Evolutionary conservation across 1,284 basidiomycete species (phyloP).

Genomic region (Schizophyllum commune): DNA sequence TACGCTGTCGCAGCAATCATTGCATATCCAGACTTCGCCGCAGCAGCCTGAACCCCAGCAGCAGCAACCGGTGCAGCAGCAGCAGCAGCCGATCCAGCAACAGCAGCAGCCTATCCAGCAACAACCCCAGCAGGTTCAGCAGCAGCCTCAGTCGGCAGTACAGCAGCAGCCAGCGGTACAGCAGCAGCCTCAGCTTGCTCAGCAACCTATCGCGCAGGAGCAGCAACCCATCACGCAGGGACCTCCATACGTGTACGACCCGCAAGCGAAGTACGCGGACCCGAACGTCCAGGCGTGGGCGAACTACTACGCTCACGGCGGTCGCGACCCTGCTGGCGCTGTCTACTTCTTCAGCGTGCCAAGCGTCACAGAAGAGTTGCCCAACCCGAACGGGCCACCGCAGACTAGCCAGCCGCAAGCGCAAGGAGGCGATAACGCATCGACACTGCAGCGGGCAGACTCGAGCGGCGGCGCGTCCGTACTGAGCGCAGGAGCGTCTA

Average conservation of each 20-base stretch:
- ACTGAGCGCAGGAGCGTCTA: not conserved
- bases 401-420: not conserved
- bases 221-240: slow-evolving; percentile 20
- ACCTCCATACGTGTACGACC: slow-evolving; percentile 67
- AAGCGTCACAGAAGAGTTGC: slow-evolving; percentile 43
- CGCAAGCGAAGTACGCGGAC: slow-evolving; percentile 29
- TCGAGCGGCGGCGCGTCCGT: not conserved
- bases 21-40: not conserved
- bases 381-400: not conserved
- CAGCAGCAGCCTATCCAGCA: slow-evolving; percentile 4
- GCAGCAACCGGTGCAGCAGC: slow-evolving; percentile 2
- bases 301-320: slow-evolving; percentile 70
- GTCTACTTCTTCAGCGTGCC: slow-evolving; percentile 73
- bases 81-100: slow-evolving; percentile 4
- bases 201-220: not conserved
- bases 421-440: not conserved
- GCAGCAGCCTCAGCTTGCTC: slow-evolving; percentile 1
- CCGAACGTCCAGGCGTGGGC: slow-evolving; percentile 51
- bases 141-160: not conserved
- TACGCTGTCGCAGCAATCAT: not conserved
- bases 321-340: slow-evolving; percentile 57
- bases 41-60: slow-evolving; percentile 1
- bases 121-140: not conserved
- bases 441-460: not conserved
- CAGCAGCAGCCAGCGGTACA: slow-evolving; percentile 5